Evolutionary conservation across 106 monocot species (phyloP).

Genomic region (Apostasia ramifera): DNA sequence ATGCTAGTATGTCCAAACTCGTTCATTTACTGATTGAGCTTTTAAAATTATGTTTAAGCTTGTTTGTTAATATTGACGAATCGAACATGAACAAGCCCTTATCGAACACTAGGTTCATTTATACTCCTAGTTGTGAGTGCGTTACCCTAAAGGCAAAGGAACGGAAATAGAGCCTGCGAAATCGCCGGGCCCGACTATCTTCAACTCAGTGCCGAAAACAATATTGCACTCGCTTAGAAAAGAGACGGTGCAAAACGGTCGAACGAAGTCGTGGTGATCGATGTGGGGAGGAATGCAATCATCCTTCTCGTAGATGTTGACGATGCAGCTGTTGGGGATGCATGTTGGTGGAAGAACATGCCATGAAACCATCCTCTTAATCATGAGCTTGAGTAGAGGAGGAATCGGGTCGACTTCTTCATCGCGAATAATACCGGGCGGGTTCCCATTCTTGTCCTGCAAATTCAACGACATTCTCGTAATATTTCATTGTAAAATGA

Average conservation of each 20-base stretch:
- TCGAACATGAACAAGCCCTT: neutral
- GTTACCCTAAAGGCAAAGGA: conserved; percentile 75
- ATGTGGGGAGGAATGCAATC: conserved; percentile 95
- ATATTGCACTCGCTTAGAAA: conserved; percentile 85
- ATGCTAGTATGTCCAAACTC: too few relatives aligned
- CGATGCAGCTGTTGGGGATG: conserved; percentile 83
- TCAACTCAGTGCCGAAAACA: conserved; percentile 61
- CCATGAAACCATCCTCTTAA: conserved; percentile 70
- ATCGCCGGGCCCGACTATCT: conserved; percentile 45
- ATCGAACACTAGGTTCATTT: too few relatives aligned
- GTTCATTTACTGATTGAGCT: too few relatives aligned
- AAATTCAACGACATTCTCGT: neutral
- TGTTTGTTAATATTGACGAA: neutral
- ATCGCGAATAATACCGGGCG: conserved; percentile 58
- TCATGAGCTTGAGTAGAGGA: conserved; percentile 66
- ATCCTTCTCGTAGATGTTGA: conserved; percentile 82
- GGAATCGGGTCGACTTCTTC: conserved; percentile 59
- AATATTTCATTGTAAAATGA: too few relatives aligned
- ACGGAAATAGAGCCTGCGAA: conserved; percentile 51
- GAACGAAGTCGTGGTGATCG: conserved; percentile 81
- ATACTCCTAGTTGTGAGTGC: too few relatives aligned
- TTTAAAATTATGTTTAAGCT: neutral
- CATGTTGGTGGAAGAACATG: conserved; percentile 62
- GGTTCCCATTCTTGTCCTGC: conserved; percentile 84
- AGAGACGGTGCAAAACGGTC: conserved; percentile 84